Conservation (phyloP, 148 eudicot genomes). For the Rhododendron ovatum region DNA sequence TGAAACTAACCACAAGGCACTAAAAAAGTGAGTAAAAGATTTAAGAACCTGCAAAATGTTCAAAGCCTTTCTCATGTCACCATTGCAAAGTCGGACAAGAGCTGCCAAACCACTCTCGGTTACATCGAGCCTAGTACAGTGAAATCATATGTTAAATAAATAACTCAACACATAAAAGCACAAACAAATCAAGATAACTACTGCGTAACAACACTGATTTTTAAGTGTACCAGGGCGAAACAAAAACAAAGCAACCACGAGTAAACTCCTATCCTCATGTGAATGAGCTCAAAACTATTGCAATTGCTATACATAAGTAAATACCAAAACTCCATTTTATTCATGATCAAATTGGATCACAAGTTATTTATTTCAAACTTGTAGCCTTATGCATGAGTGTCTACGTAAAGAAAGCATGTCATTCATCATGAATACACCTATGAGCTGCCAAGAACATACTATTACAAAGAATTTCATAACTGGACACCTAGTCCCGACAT, state of each 20-base stretch:
- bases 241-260: background rate
- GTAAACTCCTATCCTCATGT: background rate
- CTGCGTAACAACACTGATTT: background rate
- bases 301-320: background rate
- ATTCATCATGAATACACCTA: background rate
- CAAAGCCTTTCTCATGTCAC: conserved; percentile 97
- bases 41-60: conserved; percentile 80
- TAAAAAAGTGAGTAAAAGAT: background rate
- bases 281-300: background rate
- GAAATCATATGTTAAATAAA: background rate
- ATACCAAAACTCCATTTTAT: background rate
- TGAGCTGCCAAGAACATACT: conserved; percentile 3
- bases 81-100: conserved; percentile 86
- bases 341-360: background rate
- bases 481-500: background rate
- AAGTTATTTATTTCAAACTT: background rate
- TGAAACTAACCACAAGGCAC: background rate
- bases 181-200: background rate
- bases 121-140: conserved; percentile 67
- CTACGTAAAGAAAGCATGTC: background rate
- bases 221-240: background rate
- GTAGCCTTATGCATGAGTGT: background rate
- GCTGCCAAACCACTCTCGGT: conserved; percentile 73
- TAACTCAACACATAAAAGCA: background rate
- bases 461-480: background rate